These are phyloP conservation scores for Phytophthora boehmeriae DNA, from an alignment of 352 stramenopile genomes.

Conservation along the genomic window DNA sequence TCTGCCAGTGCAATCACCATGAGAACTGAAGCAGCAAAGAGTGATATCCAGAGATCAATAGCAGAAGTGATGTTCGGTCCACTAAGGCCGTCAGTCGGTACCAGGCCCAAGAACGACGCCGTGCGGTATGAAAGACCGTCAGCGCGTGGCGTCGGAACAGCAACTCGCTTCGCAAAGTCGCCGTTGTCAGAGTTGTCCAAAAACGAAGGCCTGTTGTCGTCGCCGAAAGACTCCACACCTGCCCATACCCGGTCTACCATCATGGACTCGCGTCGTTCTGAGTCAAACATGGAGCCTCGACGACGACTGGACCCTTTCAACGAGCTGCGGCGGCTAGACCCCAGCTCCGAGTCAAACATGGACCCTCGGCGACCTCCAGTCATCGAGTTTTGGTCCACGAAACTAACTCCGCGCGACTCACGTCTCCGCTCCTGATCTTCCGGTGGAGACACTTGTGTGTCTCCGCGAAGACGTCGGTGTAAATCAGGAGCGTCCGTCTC, in stretches of 20 bases:
- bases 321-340: constrained; percentile 21
- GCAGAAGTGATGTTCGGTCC: constrained; percentile 36
- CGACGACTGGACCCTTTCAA: constrained; percentile 24
- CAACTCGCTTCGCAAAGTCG: constrained; percentile 11
- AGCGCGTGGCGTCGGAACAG: not conserved
- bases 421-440: constrained; percentile 4
- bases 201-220: constrained; percentile 26
- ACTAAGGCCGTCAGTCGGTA: constrained; percentile 16
- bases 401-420: constrained; percentile 27
- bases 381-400: constrained; percentile 18
- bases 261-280: constrained; percentile 23
- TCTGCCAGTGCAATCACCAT: constrained; percentile 51
- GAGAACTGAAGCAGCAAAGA: constrained; percentile 56
- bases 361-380: constrained; percentile 19
- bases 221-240: constrained; percentile 27
- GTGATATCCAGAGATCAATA: constrained; percentile 64
- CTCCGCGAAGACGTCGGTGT: constrained; percentile 1
- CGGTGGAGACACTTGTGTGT: constrained; percentile 16
- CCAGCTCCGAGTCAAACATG: constrained; percentile 15
- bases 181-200: constrained; percentile 26
- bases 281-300: constrained; percentile 5
- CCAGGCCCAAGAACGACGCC: constrained; percentile 34
- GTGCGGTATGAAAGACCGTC: constrained; percentile 24
- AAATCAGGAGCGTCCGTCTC: constrained; percentile 13
- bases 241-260: constrained; percentile 40